phyloP scores from a whole-genome alignment of 2,329 filamentous ascomycete species.

The Neospermospora avenae region DNA sequence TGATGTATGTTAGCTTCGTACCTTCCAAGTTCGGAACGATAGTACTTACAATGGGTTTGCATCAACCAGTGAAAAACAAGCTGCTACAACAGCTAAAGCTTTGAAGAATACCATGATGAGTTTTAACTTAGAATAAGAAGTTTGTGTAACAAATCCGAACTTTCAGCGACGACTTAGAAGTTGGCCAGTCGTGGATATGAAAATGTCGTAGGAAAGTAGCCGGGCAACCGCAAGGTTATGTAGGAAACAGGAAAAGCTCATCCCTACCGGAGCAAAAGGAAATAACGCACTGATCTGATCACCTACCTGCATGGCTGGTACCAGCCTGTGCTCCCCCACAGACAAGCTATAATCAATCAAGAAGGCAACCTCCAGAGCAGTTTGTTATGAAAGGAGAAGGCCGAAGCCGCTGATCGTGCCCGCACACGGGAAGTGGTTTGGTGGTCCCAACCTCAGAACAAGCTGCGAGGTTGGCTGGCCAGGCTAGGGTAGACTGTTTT shows the following conservation, averaged over 20 bases:
- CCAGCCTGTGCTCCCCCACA: background rate
- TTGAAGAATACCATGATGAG: conserved; percentile 16
- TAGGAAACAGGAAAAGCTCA: background rate
- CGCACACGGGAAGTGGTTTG: conserved; percentile 7
- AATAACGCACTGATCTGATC: background rate
- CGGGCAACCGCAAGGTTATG: conserved; percentile 7
- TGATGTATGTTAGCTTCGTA: background rate
- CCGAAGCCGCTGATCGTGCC: conserved; percentile 3
- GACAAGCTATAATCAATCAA: background rate
- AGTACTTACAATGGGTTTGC: conserved; percentile 27
- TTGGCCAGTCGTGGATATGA: background rate
- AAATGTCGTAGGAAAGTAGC: background rate
- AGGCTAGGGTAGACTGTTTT: background rate
- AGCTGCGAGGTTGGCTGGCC: background rate
- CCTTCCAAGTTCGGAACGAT: conserved; percentile 4
- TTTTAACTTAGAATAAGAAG: background rate
- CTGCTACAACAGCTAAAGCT: conserved; percentile 16
- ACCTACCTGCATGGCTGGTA: background rate
- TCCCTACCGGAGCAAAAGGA: background rate
- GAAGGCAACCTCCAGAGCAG: background rate
- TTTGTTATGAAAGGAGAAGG: background rate
- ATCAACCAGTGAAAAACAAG: conserved; percentile 15
- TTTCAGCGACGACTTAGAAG: background rate
- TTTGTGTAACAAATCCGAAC: background rate
- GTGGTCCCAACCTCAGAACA: background rate